phyloP scores from a whole-genome alignment of 257 asterid genomes.

The Plantago elongata region DNA sequence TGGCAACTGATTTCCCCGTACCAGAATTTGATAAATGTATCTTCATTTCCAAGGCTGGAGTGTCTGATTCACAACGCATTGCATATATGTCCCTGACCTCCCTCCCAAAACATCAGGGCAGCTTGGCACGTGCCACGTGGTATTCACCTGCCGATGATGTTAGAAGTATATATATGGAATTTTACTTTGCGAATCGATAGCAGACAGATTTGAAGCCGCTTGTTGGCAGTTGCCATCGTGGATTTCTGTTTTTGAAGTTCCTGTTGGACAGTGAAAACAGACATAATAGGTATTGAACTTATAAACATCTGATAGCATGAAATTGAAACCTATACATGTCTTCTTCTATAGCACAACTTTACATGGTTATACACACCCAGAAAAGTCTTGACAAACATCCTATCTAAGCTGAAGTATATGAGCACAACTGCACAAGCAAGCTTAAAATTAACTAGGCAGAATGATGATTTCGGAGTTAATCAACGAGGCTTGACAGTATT shows the following conservation, averaged over 20 bases:
- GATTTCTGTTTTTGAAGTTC: too few relatives aligned
- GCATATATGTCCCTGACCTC: slow-evolving; percentile 59
- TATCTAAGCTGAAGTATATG: too few relatives aligned
- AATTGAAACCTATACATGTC: too few relatives aligned
- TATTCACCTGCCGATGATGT: slow-evolving; percentile 41
- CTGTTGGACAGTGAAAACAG: too few relatives aligned
- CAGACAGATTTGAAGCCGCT: too few relatives aligned
- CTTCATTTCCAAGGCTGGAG: slow-evolving; percentile 11
- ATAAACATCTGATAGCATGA: too few relatives aligned
- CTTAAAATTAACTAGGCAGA: too few relatives aligned
- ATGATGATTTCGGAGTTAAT: background rate
- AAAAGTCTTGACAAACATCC: background rate
- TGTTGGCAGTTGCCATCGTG: too few relatives aligned
- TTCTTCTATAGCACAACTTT: background rate
- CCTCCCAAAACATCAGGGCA: slow-evolving; percentile 52
- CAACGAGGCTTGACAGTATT: slow-evolving; percentile 54
- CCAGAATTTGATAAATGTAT: slow-evolving; percentile 24
- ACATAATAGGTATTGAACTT: too few relatives aligned
- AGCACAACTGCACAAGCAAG: too few relatives aligned
- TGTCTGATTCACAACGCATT: slow-evolving; percentile 37
- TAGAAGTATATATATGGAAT: background rate
- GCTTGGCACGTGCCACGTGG: slow-evolving; percentile 56
- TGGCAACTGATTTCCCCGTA: slow-evolving; percentile 31
- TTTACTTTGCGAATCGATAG: too few relatives aligned
- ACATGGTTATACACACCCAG: background rate